Evolutionary conservation across 768 basidiomycete species (phyloP).

Genomic region (Russula compacta): DNA sequence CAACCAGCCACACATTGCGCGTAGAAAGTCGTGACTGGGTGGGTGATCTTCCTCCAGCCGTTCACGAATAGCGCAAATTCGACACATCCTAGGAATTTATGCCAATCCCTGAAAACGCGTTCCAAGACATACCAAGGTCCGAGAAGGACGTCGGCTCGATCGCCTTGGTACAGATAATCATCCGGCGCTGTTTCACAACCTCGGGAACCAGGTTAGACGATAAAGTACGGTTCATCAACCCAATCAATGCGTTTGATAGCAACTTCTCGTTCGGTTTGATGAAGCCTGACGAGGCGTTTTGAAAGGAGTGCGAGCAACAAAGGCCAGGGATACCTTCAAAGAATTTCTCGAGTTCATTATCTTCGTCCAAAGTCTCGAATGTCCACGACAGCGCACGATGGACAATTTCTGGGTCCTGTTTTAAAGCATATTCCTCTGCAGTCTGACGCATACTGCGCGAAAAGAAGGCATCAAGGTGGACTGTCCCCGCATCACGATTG

Average conservation of each 20-base stretch:
- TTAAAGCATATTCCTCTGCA: neutral
- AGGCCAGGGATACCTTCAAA: constrained; percentile 6
- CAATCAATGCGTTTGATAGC: neutral
- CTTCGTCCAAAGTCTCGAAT: neutral
- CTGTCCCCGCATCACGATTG: neutral
- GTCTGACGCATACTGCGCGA: neutral
- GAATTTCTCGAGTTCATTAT: constrained; percentile 5
- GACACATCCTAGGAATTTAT: neutral
- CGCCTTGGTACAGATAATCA: constrained; percentile 5
- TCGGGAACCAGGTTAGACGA: neutral
- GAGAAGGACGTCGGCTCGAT: neutral
- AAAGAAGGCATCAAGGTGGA: neutral
- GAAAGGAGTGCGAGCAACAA: neutral
- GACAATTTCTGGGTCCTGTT: neutral
- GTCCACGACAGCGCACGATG: constrained; percentile 1
- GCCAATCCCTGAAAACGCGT: neutral
- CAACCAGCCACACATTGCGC: neutral
- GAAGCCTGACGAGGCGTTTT: neutral
- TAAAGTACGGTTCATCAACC: constrained; percentile 9
- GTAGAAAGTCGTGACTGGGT: neutral
- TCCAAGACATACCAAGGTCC: constrained; percentile 1
- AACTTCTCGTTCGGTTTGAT: neutral
- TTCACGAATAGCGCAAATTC: constrained; percentile 2
- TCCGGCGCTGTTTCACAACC: neutral
- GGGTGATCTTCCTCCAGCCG: neutral